Conservation (phyloP, 2,329 filamentous ascomycete genomes). For the Colletotrichum sp. region DNA sequence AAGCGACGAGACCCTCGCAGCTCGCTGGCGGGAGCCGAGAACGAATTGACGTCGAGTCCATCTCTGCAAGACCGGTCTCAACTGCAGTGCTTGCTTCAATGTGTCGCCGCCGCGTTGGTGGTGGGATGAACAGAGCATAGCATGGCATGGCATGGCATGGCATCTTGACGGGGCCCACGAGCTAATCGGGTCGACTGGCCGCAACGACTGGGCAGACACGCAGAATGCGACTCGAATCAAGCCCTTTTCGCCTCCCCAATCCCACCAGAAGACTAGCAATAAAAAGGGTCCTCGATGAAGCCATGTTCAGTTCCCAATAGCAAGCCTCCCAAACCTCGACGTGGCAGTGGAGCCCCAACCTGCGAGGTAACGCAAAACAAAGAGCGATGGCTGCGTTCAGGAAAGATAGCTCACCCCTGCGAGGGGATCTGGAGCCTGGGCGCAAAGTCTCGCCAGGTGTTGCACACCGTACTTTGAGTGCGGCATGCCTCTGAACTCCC, state of each 20-base stretch:
- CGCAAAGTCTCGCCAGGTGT: conserved; percentile 18
- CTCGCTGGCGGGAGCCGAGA: background rate
- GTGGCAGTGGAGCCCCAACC: conserved; percentile 17
- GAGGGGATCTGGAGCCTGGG: conserved; percentile 13
- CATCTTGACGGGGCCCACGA: conserved; percentile 11
- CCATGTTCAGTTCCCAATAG: background rate
- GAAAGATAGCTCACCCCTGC: conserved; percentile 14
- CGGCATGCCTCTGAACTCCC: conserved; percentile 12
- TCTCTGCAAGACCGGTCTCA: background rate
- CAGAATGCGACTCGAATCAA: conserved; percentile 4
- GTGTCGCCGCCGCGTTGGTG: background rate
- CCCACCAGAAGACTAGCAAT: background rate
- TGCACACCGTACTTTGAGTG: conserved; percentile 21
- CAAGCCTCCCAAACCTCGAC: background rate
- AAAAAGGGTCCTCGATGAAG: conserved; percentile 1
- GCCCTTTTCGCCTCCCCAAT: background rate
- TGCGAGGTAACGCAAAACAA: conserved; percentile 21
- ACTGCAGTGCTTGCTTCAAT: background rate
- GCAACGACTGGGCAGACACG: conserved; percentile 9
- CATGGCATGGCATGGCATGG: background rate
- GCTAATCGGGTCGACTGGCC: conserved; percentile 15
- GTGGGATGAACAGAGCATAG: background rate
- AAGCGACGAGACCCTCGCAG: background rate
- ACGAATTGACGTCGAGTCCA: background rate
- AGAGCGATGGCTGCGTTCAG: conserved; percentile 14